These are phyloP conservation scores for Fusarium dimerum DNA, from an alignment of 2,329 filamentous ascomycete species.

Conservation along the genomic window DNA sequence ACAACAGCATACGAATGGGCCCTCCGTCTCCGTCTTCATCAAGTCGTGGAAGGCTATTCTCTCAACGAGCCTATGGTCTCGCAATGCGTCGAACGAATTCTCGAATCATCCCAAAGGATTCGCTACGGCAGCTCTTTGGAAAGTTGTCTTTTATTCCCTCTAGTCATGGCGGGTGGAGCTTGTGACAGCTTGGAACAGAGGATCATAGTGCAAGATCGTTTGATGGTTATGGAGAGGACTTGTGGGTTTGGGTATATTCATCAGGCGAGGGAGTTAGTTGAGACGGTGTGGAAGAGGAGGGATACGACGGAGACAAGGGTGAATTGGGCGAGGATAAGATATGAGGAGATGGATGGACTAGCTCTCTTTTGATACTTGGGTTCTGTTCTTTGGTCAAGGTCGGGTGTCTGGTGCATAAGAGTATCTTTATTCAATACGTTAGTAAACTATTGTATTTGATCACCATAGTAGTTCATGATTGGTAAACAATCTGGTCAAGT, in stretches of 20 bases:
- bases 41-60: slow-evolving; percentile 45
- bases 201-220: slow-evolving; percentile 2
- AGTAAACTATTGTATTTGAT: no score
- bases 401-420: not conserved
- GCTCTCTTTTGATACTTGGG: slow-evolving; percentile 30
- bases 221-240: slow-evolving; percentile 44
- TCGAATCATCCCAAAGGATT: slow-evolving; percentile 39
- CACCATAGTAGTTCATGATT: no score
- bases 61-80: slow-evolving; percentile 36
- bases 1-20: slow-evolving; percentile 43
- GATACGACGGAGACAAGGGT: slow-evolving; percentile 33
- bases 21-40: slow-evolving; percentile 43
- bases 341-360: slow-evolving; percentile 38
- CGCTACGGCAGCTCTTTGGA: slow-evolving; percentile 44
- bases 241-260: slow-evolving; percentile 45
- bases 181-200: slow-evolving; percentile 39
- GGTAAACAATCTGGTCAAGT: no score
- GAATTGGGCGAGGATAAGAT: slow-evolving; percentile 38
- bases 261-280: slow-evolving; percentile 40
- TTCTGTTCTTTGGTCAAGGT: not conserved
- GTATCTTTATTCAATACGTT: no score
- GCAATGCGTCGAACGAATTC: slow-evolving; percentile 35
- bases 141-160: slow-evolving; percentile 41
- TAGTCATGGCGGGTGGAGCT: slow-evolving; percentile 43
- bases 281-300: slow-evolving; percentile 40